phyloP scores from a whole-genome alignment of 345 rosid genomes.

The Hirschfeldia incana region DNA sequence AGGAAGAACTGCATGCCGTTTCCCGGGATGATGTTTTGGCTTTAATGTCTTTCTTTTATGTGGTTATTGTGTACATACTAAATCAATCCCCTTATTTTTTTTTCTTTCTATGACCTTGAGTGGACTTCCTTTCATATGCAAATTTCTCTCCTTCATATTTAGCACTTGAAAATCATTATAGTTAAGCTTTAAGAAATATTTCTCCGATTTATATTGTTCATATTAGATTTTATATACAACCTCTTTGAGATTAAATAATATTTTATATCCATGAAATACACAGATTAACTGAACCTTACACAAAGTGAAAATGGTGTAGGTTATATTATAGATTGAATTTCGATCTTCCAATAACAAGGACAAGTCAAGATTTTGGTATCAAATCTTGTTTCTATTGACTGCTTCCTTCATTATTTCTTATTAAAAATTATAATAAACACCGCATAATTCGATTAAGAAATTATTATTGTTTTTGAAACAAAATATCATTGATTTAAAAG shows the following conservation, averaged over 20 bases:
- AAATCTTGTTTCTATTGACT: too few species aligned
- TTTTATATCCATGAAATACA: background rate
- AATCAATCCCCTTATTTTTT: constrained; percentile 14
- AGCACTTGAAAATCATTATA: background rate
- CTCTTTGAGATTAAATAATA: background rate
- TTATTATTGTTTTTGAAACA: too few species aligned
- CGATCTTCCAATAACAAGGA: too few species aligned
- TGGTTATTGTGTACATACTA: constrained; percentile 8
- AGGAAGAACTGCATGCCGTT: constrained; percentile 30
- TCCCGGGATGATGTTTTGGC: constrained; percentile 24
- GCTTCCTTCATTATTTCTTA: too few species aligned
- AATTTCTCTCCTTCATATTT: background rate
- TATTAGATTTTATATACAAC: background rate
- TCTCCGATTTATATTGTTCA: background rate
- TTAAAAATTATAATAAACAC: too few species aligned
- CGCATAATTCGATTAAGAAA: too few species aligned
- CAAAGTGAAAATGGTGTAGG: too few species aligned
- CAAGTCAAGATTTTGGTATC: too few species aligned
- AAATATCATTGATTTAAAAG: too few species aligned
- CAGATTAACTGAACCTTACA: too few species aligned
- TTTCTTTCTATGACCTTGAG: background rate
- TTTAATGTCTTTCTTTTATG: background rate
- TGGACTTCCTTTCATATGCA: background rate
- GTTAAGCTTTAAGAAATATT: background rate
- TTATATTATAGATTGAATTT: too few species aligned